Base-by-base conservation (phyloP, 352 stramenopile species). In the Halophytophthora polymorphica region DNA sequence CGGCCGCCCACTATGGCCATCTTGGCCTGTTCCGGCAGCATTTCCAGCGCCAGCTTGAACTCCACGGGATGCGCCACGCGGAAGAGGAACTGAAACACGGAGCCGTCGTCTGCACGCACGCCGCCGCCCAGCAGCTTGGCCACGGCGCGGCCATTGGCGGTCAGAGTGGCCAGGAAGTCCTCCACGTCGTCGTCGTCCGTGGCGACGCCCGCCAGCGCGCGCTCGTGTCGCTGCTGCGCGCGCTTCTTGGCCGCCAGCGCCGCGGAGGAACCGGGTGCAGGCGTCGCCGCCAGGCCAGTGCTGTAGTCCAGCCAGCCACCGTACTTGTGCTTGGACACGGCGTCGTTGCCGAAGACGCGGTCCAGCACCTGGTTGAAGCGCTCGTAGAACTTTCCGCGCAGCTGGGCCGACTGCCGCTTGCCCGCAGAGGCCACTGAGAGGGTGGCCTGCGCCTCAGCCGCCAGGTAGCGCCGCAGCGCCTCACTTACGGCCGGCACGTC, bases 281-380 rank as follows among this genome's bases (percentile, higher is more conserved):
- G 41, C 17, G 45, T n/a, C 4, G 45, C 39, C 14, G 53, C 64
- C 39, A 83, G 12, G 0, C 81, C 81, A 8, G 73, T 61, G 53
- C 80, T 90, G 60, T 91, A 89, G 65, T 93, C 83, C n/a, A 93
- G 58, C 83, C 77, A 93, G 22, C 83, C 83, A 25, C 83, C 83
- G 54, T 71, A 82, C 58, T 90, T 89, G 53, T 86, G 76, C 69
- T 78, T 90, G 52, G 83, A 93, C 12, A 78, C 54, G 0, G 83
- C 57, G 61, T 93, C 80, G 33, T 71, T 76, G 35, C 83, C 83
- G 50, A 90, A 90, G 3, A 93, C 43, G 29, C 83, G 80, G 62
- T 93, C 83, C 28, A 93, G 52, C 18, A 93, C 73, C 65, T 90
- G 83, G 66, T 91, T 90, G 50, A 93, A 90, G 23, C 83, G 83